Evolutionary conservation across 768 basidiomycete genomes (phyloP).

Genomic region (Russula sp.): DNA sequence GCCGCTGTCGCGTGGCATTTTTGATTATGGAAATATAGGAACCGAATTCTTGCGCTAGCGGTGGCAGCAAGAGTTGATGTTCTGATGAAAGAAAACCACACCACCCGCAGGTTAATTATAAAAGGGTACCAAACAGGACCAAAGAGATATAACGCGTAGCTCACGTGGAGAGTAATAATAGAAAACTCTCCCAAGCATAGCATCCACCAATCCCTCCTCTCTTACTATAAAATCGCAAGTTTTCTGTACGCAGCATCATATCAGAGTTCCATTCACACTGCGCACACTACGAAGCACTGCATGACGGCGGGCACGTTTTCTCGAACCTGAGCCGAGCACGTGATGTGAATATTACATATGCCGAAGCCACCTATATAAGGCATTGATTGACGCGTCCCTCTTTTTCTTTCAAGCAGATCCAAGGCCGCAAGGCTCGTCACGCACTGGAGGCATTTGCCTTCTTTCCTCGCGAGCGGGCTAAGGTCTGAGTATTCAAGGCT

Average conservation of each 20-base stretch:
- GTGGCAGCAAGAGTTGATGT: slow-evolving; percentile 14
- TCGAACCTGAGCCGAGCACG: background rate
- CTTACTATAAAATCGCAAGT: background rate
- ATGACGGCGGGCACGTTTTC: no score
- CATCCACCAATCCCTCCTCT: background rate
- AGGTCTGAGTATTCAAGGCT: slow-evolving; percentile 76
- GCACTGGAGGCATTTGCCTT: slow-evolving; percentile 39
- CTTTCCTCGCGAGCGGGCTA: slow-evolving; percentile 67
- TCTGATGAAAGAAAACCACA: background rate
- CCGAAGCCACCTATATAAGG: background rate
- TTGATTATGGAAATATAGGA: background rate
- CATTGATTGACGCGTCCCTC: background rate
- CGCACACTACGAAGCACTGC: background rate
- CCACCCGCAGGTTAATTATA: background rate
- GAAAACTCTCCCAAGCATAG: background rate
- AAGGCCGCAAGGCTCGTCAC: slow-evolving; percentile 73
- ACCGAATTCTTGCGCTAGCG: slow-evolving; percentile 2
- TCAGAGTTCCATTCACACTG: background rate
- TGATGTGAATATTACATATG: slow-evolving; percentile 25
- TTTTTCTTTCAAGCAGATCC: slow-evolving; percentile 38
- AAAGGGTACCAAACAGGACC: slow-evolving; percentile 15
- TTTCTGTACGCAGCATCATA: background rate
- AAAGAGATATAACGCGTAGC: slow-evolving; percentile 24
- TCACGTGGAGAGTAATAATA: slow-evolving; percentile 24
- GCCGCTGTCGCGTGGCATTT: slow-evolving; percentile 25